Evolutionary conservation across 148 eudicot genomes (phyloP).

Genomic region (Cornus controversa): DNA sequence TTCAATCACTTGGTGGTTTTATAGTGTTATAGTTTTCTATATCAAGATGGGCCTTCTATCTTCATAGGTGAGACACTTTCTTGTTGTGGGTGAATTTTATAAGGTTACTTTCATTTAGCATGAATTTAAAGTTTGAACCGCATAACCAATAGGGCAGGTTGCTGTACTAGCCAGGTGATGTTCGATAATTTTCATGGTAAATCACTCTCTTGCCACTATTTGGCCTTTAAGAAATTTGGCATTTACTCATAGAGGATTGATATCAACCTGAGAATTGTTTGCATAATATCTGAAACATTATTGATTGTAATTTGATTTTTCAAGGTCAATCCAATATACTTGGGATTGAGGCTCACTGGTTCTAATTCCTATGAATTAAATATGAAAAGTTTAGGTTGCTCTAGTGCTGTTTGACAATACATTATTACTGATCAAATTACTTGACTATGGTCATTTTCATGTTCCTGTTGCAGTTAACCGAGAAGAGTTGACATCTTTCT

Average conservation of each 20-base stretch:
- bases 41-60: neutral
- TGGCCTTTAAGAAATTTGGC: neutral
- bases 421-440: neutral
- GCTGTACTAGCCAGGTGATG: neutral
- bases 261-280: neutral
- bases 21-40: neutral
- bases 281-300: neutral
- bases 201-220: neutral
- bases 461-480: neutral
- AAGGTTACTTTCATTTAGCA: neutral
- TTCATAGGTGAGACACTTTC: neutral
- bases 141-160: neutral
- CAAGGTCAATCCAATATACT: neutral
- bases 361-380: neutral
- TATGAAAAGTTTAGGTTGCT: neutral
- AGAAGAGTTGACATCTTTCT: neutral
- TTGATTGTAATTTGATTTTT: too few relatives aligned
- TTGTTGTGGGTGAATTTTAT: neutral
- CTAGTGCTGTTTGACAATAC: neutral
- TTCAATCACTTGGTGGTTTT: neutral
- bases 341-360: neutral
- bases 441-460: neutral
- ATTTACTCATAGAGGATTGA: too few relatives aligned
- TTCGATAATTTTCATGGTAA: neutral
- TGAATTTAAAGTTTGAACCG: neutral